A percentile compares a stretch with the other conserved stretches of the same genome.
These are phyloP conservation scores for Rhizopus sp. DNA, from an alignment of 371 early-diverging fungal species.

Conservation along the genomic window DNA sequence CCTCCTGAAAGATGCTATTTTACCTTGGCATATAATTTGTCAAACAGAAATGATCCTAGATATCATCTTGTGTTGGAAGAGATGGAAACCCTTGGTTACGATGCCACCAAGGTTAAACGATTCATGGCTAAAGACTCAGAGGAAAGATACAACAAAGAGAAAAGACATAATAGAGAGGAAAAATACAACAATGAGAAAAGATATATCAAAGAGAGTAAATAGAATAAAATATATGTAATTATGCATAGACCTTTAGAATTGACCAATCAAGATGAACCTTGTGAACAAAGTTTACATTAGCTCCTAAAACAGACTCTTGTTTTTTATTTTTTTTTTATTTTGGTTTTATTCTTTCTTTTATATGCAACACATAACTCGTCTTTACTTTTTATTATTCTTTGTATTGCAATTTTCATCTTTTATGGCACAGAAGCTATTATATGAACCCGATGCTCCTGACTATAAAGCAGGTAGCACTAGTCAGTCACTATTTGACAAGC, in stretches of 20 bases:
- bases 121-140: background rate
- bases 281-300: no score
- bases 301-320: background rate
- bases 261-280: no score
- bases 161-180: background rate
- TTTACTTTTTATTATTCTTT: conserved; percentile 5
- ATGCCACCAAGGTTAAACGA: background rate
- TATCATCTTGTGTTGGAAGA: conserved; percentile 70
- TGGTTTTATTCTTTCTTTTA: background rate
- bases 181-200: background rate
- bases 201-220: background rate
- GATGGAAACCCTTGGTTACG: conserved; percentile 69
- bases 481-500: conserved; percentile 49
- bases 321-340: no score
- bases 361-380: conserved; percentile 7
- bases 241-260: no score
- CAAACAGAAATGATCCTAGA: conserved; percentile 66
- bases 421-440: conserved; percentile 25
- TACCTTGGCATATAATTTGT: conserved; percentile 60
- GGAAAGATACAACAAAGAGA: background rate
- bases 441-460: conserved; percentile 43
- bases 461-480: conserved; percentile 16
- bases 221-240: background rate
- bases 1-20: conserved; percentile 63
- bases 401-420: background rate